phyloP scores from a whole-genome alignment of 495 filamentous ascomycete species.

The Symbiotaphrina buchneri region DNA sequence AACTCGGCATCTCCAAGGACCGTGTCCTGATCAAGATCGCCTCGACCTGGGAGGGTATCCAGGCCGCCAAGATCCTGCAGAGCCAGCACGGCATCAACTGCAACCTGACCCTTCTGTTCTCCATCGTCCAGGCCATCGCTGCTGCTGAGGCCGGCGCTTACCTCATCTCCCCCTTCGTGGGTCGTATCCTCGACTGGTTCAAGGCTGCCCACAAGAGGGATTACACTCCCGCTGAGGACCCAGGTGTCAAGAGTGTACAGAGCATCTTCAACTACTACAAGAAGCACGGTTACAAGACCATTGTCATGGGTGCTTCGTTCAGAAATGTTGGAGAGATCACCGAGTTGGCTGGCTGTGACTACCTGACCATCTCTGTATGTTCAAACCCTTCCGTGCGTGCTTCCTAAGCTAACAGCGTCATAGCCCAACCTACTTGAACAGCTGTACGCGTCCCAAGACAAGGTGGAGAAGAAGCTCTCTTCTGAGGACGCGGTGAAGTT shows the following conservation, averaged over 20 bases:
- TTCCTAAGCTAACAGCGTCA: constrained; percentile 1
- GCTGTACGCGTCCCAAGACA: constrained; percentile 53
- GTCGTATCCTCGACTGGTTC: constrained; percentile 98
- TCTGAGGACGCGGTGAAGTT: constrained; percentile 36
- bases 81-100: constrained; percentile 82
- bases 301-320: constrained; percentile 99
- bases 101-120: constrained; percentile 99
- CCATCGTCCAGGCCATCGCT: constrained; percentile 80
- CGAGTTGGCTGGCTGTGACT: constrained; percentile 94
- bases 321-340: constrained; percentile 88
- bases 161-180: constrained; percentile 98
- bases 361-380: constrained; percentile 82
- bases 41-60: constrained; percentile 89
- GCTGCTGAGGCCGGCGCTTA: constrained; percentile 91
- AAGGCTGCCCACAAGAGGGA: constrained; percentile 91
- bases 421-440: constrained; percentile 88
- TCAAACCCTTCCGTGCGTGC: not conserved
- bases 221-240: constrained; percentile 73
- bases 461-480: constrained; percentile 86
- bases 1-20: constrained; percentile 74
- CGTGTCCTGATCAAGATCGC: constrained; percentile 85
- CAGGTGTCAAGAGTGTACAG: constrained; percentile 90
- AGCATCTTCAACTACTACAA: constrained; percentile 99
- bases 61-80: constrained; percentile 89
- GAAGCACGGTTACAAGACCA: constrained; percentile 96